Evolutionary conservation across 805 yeast species (phyloP), one percentile per base, ranked within the genome.

Genomic region (Spathaspora gorwiae): DNA sequence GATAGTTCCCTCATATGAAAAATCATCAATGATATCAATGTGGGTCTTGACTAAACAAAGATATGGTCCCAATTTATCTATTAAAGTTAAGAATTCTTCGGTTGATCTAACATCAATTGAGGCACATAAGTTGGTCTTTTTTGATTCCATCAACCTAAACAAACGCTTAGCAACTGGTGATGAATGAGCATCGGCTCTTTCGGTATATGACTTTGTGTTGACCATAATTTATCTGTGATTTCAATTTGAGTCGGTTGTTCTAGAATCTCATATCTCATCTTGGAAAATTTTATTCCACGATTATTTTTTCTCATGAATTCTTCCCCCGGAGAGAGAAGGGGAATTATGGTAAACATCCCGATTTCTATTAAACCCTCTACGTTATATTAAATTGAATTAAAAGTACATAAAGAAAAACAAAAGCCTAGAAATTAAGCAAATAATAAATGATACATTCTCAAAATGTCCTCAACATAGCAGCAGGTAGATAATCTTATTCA

Each of bases 11-110:
- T 88, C 96, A 61, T 82, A 83, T 1, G 87, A 69, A 63, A 92
- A 94, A 64, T 94, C 99, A 47, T 85, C 90, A 37, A 94, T 74
- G 48, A 92, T 88, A 63, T 94, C 99, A 45, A 94, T 83, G 61
- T 94, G 99, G 5, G 98, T 90, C 70, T 94, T 94, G 40, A 90
- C 87, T 39, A 94, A 70, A 65, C 97, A 90, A 46, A 94, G 87
- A 61, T 80, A 83, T 5, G 99, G 98, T 5, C 97, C 99, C 40
- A 94, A 73, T 45, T 75, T 75, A 45, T 92, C 97, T 15, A 86
- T 76, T 42, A 92, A 75, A 0, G 60, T 57, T 39, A 94, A 72
- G 41, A 94, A 76, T 59, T 94, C 97, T 6, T 62, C 61, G 5
- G 97, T 90, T 32, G 87, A 81, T 47, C 80, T 78, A 24, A 94